Conservation (phyloP, 1,139 yeast genomes). For the Magnusiomyces starmeri region DNA sequence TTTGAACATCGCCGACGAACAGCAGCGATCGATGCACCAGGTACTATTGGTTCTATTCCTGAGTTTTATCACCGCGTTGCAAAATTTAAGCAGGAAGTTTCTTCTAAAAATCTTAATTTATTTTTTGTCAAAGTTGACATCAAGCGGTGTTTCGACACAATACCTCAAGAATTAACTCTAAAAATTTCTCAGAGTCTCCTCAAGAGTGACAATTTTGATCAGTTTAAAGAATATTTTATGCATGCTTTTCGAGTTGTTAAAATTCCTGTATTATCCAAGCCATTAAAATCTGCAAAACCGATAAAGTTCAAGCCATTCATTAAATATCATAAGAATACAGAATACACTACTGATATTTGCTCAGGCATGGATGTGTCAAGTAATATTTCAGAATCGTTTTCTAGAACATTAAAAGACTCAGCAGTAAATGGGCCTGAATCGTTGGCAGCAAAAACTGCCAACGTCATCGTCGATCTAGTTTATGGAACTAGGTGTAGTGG, state of each 20-base stretch:
- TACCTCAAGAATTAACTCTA: constrained; percentile 47
- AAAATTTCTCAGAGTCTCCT: background rate
- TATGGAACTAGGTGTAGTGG: constrained; percentile 11
- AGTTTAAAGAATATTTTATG: constrained; percentile 3
- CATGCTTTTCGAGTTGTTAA: background rate
- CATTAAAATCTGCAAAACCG: background rate
- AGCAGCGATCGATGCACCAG: constrained; percentile 12
- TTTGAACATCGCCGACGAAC: constrained; percentile 23
- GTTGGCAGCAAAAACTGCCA: constrained; percentile 5
- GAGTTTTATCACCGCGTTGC: constrained; percentile 17
- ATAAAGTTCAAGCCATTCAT: background rate
- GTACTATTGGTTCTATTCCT: constrained; percentile 16
- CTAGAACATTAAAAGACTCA: background rate
- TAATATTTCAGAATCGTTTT: background rate
- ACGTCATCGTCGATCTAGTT: constrained; percentile 10
- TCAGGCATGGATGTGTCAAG: background rate
- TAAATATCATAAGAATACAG: background rate
- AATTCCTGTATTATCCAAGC: background rate
- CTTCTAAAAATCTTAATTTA: constrained; percentile 34
- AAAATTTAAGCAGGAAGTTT: constrained; percentile 16
- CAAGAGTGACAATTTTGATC: background rate
- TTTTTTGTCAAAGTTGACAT: constrained; percentile 70
- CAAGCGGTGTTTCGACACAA: constrained; percentile 68
- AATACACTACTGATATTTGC: background rate
- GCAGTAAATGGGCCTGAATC: background rate